Evolutionary conservation across 2,329 filamentous ascomycete genomes (phyloP).

Genomic region (Boeremia lycopersici): DNA sequence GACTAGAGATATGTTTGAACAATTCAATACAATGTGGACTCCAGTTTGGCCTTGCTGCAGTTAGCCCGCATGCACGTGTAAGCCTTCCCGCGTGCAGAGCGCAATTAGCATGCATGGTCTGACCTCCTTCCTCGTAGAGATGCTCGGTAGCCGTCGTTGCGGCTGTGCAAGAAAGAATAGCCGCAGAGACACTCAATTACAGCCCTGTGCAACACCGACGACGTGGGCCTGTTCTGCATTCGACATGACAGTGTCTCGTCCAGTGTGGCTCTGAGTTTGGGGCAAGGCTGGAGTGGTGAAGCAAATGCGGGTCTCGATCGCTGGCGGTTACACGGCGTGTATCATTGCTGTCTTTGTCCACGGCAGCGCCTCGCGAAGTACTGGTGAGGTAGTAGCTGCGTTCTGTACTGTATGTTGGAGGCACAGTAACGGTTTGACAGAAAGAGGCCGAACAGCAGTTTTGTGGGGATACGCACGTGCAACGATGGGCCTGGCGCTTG

Average conservation of each 20-base stretch:
- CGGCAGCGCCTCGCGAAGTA: conserved; percentile 13
- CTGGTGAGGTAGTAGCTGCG: conserved; percentile 19
- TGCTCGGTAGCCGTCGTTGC: conserved; percentile 10
- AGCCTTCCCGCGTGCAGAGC: not conserved
- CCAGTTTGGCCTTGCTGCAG: not conserved
- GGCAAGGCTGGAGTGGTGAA: conserved; percentile 10
- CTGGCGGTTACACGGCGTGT: conserved; percentile 17
- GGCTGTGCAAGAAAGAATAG: conserved; percentile 15
- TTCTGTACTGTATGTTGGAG: conserved; percentile 15
- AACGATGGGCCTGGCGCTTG: conserved; percentile 16
- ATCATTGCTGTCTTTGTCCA: conserved; percentile 18
- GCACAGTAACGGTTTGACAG: conserved; percentile 11
- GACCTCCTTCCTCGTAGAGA: not conserved
- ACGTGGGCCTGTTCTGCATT: conserved; percentile 6
- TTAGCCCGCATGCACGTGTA: not conserved
- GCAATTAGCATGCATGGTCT: conserved; percentile 1
- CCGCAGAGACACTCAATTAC: conserved; percentile 4
- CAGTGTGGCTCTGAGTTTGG: conserved; percentile 6
- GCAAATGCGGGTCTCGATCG: conserved; percentile 12
- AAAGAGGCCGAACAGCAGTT: conserved; percentile 14
- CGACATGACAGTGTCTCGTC: conserved; percentile 9
- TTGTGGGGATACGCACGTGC: conserved; percentile 17
- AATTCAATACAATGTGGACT: not conserved
- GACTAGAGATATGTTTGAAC: not conserved
- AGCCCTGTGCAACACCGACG: conserved; percentile 12